Base-by-base conservation (phyloP, 2,329 filamentous ascomycete genomes). In the Clarireedia homoeocarpa region DNA sequence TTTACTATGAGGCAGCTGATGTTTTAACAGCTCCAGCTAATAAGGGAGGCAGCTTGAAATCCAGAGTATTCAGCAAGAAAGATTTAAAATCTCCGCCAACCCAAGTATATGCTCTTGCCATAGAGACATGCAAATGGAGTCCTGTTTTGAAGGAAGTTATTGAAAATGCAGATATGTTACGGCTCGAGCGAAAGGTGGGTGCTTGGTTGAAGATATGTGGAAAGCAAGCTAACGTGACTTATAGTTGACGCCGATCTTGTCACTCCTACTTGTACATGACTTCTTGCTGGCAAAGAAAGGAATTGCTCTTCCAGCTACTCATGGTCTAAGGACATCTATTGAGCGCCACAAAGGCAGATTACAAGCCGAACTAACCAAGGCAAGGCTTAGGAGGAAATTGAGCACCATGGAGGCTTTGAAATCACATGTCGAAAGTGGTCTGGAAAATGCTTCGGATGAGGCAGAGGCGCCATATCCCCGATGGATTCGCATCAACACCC, bases 101-200 rank as follows among this genome's bases (percentile, higher is more conserved):
- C 10, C 89, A 95, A 68, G 77, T 97, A 6, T 97, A 94, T 69
- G 94, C 94, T 7, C 76, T 99, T 38, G 86, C 91, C 23, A 81
- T 86, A 23, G 91, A 97, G 72, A 84, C 89, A 1, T 85, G 87
- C 63, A 97, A 96, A 83, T 96, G 92, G 89, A 94, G 91, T 65
- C 70, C 77, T 3, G 78, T 96, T 2, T 74, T 99, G 48, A 90
- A 90, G 66, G 91, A 96, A 67, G 86, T 96, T n/a, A 83, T 99
- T 67, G 90, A 96, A 64, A 83, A 80, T 62, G 81, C 90, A 1
- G 86, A 83, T 3, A 74, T 97, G 38, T 74, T 97, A 38, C 79
- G 79, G n/a, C 73, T 84, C 9, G 94, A 99, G 75, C 85, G 83
- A 61, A 96, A 95, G 83, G 91, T 94, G 70, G 62, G 56, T 15